Base-by-base conservation (phyloP, 768 basidiomycete genomes). In the Suillus ampliporus region DNA sequence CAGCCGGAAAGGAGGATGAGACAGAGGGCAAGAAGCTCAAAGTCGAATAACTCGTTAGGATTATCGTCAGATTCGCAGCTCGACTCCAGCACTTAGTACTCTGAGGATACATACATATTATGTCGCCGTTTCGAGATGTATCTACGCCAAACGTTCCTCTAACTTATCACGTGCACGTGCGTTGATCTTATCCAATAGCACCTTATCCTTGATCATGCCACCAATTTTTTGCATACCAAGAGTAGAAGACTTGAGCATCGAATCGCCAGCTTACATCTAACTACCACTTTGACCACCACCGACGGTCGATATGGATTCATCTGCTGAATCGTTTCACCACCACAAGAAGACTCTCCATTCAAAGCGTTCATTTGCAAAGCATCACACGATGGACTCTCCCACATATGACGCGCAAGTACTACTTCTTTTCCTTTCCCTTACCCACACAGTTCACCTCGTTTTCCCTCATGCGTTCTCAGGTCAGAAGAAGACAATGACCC, bases 401-500 rank as follows among this genome's bases (percentile, higher is more conserved):
- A 89, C 90, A 4, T 91, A 91, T 77, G 89, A 91, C 75, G 90
- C 90, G 82, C 86, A 69, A 71, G 82, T 80, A 60, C 64, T 41
- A 35, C 46, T 17, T 48, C 10, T 47, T 23, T 46, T 14, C 28
- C 23, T 37, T 41, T 56, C 50, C n/a, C 9, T 50, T 44, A 31
- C 21, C 4, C 21, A 40, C 64, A 63, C 65, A 46, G 66, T 69
- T 57, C 65, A 43, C 70, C 65, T 66, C 54, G 48, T 52, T 61
- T 58, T 57, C 67, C 47, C 58, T n/a, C n/a, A n/a, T n/a, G n/a
- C n/a, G n/a, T n/a, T n/a, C 41, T 65, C 72, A 91, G 89, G 74
- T 92, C 90, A 4, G 91, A 93, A 71, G 92, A 93, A 78, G 92
- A 94, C 84, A 94, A 94, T 72, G 92, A 93, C 74, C 90, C 91